Base-by-base conservation (phyloP, 176 grass and related monocot genomes). In the Triticum monococcum region DNA sequence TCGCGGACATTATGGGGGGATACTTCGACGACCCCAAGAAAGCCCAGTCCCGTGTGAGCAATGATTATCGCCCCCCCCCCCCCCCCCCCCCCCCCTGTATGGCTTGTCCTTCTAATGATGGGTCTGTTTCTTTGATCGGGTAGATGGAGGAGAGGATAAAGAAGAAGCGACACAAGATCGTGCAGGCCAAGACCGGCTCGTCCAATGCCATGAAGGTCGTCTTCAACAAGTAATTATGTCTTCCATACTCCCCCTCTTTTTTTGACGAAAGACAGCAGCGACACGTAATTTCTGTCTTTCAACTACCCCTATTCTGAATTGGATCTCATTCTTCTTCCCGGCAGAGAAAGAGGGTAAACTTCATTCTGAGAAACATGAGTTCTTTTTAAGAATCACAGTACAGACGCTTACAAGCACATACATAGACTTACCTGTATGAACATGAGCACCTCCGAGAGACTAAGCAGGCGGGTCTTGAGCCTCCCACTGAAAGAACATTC, bases 101-200 rank as follows among this genome's bases (percentile, higher is more conserved):
- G 77, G 24, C 17, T 66, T 37, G 26, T 50, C 30, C 45, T 24
- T 24, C 46, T 69, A 68, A 22, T 79, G 43, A 18, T 86, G 18
- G 48, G 52, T 32, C 75, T 87, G 41, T 12, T 69, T 92, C 7
- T 37, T 43, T 48, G 25, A 28, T 41, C 14, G 37, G 64, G 46
- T 86, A 98, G 96, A 84, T 98, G 69, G 93, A 95, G 72, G 91
- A 95, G 61, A 92, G 96, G 86, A 89, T 98, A 88, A 92, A 88
- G 66, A 95, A 91, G 81, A 98, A 98, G 79, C 89, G 84, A 57
- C 78, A 88, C 71, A 98, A 96, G 81, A 94, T 98, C 43, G 70
- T 98, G 86, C 96, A 98, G 46, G 66, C 92, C 26, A 98, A 98
- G 86, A 94, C 96, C 32, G 96, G 96, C 16, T 95, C 96, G 7